Evolutionary conservation across 139 green algal species (phyloP), one percentile per base, ranked within the genome.

Genomic region (Picochlorum sp.): DNA sequence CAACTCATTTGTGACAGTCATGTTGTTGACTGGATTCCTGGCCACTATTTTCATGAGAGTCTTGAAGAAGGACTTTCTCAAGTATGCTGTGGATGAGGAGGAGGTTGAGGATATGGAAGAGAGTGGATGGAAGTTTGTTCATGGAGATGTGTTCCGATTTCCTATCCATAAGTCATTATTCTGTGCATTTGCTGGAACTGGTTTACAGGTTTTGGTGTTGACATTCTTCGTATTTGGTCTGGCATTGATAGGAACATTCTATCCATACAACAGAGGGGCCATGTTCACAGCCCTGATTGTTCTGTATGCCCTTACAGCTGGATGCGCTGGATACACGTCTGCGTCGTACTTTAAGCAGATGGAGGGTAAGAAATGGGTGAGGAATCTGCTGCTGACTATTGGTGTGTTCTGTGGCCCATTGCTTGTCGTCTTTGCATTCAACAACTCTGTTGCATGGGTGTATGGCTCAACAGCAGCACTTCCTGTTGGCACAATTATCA

Each of bases 81-180:
- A 92, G 77, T 96, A 88, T 83, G 85, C 72, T 2, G 58, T 45
- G 28, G 69, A 81, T 45, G 76, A 86, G 26, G 70, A 79, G 52
- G 67, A 65, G 34, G 56, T 23, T 49, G 66, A 73, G 5, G 77
- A 81, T 8, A 34, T 51, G 31, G 60, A 66, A 21, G 60, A 66
- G 34, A 56, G 37, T 16, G 85, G 89, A 34, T 97, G 90, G 90
- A 97, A 97, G 83, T 92, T 93, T 62, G 78, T 97, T 59, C 90
- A 96, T 63, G 91, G 87, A 3, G 91, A 97, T 58, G 90, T 97
- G n/a, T 97, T 97, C 77, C 77, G 91, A 45, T 90, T 94, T 64
- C 91, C 90, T 10, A 67, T 73, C 4, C 65, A 84, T 58, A 75
- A 74, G 31, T 88, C 82, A 70, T 69, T 96, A 15, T 92, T 97